Percentiles rank a stretch among this genome's conserved stretches.
Conservation (phyloP, 805 yeast species). For the Kluyveromyces dobzhanskii region DNA sequence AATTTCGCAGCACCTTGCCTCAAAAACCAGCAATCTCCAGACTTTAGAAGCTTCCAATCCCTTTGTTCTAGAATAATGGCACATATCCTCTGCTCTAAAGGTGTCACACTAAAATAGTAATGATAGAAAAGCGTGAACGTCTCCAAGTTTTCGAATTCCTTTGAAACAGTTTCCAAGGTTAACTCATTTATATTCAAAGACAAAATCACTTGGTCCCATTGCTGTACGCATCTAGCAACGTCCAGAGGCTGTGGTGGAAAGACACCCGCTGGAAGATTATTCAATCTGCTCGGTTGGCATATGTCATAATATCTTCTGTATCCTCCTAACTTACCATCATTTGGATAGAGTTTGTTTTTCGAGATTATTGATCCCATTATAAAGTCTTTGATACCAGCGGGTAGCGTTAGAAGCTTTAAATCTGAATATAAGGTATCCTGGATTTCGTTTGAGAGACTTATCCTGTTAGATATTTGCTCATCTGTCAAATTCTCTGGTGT, state of each 20-base stretch:
- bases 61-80: conserved; percentile 27
- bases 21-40: conserved; percentile 32
- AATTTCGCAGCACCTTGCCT: conserved; percentile 33
- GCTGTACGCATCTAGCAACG: conserved; percentile 27
- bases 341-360: conserved; percentile 15
- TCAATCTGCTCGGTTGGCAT: conserved; percentile 20
- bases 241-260: conserved; percentile 30
- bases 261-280: conserved; percentile 21
- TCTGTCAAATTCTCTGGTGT: conserved; percentile 8
- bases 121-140: conserved; percentile 36
- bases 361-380: conserved; percentile 24
- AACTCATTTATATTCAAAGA: conserved; percentile 4
- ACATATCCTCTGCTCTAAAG: conserved; percentile 34
- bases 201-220: conserved; percentile 23
- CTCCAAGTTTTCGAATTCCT: conserved; percentile 24
- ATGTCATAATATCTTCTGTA: conserved; percentile 23
- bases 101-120: conserved; percentile 36
- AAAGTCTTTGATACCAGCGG: conserved; percentile 29
- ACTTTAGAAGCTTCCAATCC: conserved; percentile 32
- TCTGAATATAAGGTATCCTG: conserved; percentile 12
- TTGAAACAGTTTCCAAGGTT: conserved; percentile 12
- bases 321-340: conserved; percentile 22
- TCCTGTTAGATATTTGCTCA: conserved; percentile 11
- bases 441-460: conserved; percentile 7
- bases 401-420: conserved; percentile 18